A percentile compares a stretch with the other conserved stretches of the same genome.
phyloP scores from a whole-genome alignment of 441 rosid species.

The Croton setiger region DNA sequence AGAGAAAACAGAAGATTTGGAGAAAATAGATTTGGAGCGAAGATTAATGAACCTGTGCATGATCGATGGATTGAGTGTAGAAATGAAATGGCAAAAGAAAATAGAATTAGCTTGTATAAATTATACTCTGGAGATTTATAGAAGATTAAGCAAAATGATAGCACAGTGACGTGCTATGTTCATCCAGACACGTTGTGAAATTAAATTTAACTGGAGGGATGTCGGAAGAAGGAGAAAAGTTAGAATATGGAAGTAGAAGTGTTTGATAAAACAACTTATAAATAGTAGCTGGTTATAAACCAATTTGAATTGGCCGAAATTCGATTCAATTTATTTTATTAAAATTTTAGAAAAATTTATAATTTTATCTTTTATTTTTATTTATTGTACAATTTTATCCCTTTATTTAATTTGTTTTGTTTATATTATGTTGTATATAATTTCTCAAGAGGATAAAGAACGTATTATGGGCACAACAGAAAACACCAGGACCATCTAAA shows the following conservation, averaged over 20 bases:
- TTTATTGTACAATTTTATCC: too few species aligned
- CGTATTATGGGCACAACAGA: conserved; percentile 55
- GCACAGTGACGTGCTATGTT: neutral
- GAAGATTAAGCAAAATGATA: neutral
- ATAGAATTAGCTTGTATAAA: neutral
- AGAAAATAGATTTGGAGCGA: conserved; percentile 27
- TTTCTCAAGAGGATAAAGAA: conserved; percentile 71
- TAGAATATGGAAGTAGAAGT: too few species aligned
- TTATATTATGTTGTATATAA: conserved; percentile 28
- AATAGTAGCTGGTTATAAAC: too few species aligned
- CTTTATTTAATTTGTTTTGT: too few species aligned
- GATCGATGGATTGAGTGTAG: conserved; percentile 16
- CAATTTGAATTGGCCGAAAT: too few species aligned
- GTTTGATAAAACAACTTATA: too few species aligned
- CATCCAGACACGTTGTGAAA: neutral
- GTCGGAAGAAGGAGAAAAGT: too few species aligned
- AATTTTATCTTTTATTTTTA: too few species aligned
- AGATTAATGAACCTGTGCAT: conserved; percentile 46
- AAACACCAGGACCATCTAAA: conserved; percentile 41
- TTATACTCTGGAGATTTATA: neutral
- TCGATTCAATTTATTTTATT: too few species aligned
- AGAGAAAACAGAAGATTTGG: conserved; percentile 13
- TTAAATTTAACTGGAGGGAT: too few species aligned
- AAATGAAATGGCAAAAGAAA: neutral
- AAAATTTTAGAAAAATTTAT: too few species aligned